Base-by-base conservation (phyloP, 352 stramenopile species). In the Pythium phragmiticola region DNA sequence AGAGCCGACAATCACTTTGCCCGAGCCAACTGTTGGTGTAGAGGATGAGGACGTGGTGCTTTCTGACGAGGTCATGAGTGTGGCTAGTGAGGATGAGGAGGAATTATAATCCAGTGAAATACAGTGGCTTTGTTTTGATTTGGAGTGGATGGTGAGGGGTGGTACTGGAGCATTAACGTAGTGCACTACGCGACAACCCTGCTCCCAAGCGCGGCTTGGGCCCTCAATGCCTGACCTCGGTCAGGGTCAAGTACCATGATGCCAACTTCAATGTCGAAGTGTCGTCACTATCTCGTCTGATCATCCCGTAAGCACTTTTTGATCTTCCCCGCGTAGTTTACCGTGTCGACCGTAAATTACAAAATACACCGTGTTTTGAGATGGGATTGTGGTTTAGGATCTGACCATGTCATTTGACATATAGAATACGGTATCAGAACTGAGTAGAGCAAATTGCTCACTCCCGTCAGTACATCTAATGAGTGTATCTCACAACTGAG, bases 351-450 rank as follows among this genome's bases (percentile, higher is more conserved):
- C 4, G 47, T 53, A 53, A 53, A 34, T 53, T 53, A 53, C 47
- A 19, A 53, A 56, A 28, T 56, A 56, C n/a, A n/a, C n/a, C n/a
- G n/a, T n/a, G n/a, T n/a, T n/a, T n/a, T n/a, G n/a, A n/a, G n/a
- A n/a, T n/a, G 26, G 46, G 46, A 7, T 56, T 43, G 49, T 28
- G 49, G 19, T 26, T 11, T 12, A 28, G 28, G 17, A 56, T 56
- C 21, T 56, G 49, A 26, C 3, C 12, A 41, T 30, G 49, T 21
- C 49, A 43, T 43, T 56, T 56, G 43, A 56, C 49, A 56, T 56
- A 56, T 56, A 45, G 49, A 56, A 56, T 56, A 56, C 49, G 33
- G 42, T 11, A 23, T 54, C 48, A 57, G 50, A 57, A 34, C 34
- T 33, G 50, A 57, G 33, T 33, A 19, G 1, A 21, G 7, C 2